Base-by-base conservation (phyloP, 2,329 filamentous ascomycete species). In the Trichoderma atrobrunneum region DNA sequence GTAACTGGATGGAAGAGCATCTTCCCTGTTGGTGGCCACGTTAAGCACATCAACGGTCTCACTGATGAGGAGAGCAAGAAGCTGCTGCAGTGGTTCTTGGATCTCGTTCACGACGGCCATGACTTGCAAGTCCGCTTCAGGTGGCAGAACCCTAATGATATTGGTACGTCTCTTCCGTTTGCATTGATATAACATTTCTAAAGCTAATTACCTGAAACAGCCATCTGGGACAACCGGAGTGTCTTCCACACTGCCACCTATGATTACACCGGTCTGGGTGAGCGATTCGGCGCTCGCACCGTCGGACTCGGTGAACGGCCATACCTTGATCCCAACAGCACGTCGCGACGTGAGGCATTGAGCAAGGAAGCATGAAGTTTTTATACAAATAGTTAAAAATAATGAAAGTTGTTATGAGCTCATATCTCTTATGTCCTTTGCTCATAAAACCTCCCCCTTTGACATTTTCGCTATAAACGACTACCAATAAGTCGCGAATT, bases 201-300 rank as follows among this genome's bases (percentile, higher is more conserved):
- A 14, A 2, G 1, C 59, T 70, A 56, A 70, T 21, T 8, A 4
- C 30, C 32, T 14, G 3, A 7, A 21, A 67, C 80, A 76, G 87
- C 87, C 1, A 88, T 89, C 74, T 89, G 87, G 87, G 87, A 89
- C 74, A 89, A 89, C 74, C 81, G 87, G 8, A 85, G 82, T n/a
- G 85, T 85, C 1, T 89, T 85, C 75, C 87, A 89, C 74, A 83
- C 85, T 2, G 87, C 87, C 0, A 89, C 86, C 0, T 83, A 83
- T 14, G 87, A 89, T 74, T 86, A 87, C 74, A 79, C 85, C 56
- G 82, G 79, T 1, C 76, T 83, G 8, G 87, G 86, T 0, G 82
- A 86, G 74, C 78, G 87, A 5, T 82, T 81, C 10, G 87, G 87
- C 0, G 83, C 84, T 36, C 78, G 87, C 1, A 85, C 83, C 3